These are phyloP conservation scores for Microthlaspi erraticum DNA, from an alignment of 345 rosid genomes.

Conservation along the genomic window DNA sequence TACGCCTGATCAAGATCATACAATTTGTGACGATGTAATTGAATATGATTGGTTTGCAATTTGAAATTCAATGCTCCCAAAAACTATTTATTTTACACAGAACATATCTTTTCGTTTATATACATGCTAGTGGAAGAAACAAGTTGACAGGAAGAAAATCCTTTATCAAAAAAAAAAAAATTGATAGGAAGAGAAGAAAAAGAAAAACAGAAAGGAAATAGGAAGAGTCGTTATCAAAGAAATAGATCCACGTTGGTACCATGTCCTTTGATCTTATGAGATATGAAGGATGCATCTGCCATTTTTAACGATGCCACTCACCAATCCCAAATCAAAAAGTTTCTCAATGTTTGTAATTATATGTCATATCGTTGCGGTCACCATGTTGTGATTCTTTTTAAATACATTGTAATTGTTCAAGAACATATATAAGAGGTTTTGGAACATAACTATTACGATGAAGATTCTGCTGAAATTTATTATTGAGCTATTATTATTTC, in stretches of 20 bases:
- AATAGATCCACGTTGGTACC: conserved; percentile 36
- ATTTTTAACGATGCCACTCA: neutral
- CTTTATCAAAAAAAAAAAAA: no score
- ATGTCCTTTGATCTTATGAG: conserved; percentile 1
- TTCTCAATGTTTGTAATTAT: no score
- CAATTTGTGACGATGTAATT: neutral
- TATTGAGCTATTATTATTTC: no score
- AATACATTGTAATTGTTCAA: no score
- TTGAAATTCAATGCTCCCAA: neutral
- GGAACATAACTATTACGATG: no score
- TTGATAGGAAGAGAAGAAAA: neutral
- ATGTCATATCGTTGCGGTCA: no score
- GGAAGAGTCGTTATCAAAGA: conserved; percentile 35
- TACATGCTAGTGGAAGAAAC: conserved; percentile 7
- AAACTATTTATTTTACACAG: neutral
- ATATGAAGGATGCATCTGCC: conserved; percentile 29
- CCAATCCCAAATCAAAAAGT: no score
- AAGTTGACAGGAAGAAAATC: neutral
- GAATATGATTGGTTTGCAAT: neutral
- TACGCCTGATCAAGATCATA: no score
- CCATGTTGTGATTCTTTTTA: no score
- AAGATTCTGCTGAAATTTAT: no score
- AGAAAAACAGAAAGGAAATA: conserved; percentile 22
- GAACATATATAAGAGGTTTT: no score
- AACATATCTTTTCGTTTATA: neutral